Evolutionary conservation across 2,329 filamentous ascomycete genomes (phyloP).

Genomic region (Nothophaeocryptopus gaeumannii): DNA sequence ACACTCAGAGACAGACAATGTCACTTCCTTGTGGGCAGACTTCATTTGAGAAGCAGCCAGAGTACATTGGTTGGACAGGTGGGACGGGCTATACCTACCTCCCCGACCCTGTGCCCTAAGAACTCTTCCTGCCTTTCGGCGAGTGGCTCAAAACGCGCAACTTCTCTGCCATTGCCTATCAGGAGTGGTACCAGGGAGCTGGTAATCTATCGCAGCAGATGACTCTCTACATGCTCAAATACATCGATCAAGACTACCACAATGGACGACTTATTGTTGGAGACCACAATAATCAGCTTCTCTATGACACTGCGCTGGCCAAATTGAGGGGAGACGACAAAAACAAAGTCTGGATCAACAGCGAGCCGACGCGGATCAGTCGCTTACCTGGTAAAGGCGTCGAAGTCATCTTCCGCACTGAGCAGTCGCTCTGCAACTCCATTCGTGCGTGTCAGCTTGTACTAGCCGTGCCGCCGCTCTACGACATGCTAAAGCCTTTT

Average conservation of each 20-base stretch:
- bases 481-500: conserved; percentile 37
- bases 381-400: not conserved
- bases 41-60: too few relatives aligned
- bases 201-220: conserved; percentile 44
- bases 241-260: conserved; percentile 13
- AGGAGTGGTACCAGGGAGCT: conserved; percentile 45
- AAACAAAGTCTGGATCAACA: conserved; percentile 29
- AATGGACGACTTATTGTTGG: conserved; percentile 18
- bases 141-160: conserved; percentile 50
- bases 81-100: conserved; percentile 28
- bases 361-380: conserved; percentile 22
- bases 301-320: conserved; percentile 17
- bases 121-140: conserved; percentile 48
- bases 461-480: conserved; percentile 42
- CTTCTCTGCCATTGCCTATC: conserved; percentile 43
- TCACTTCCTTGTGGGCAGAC: too few relatives aligned
- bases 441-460: conserved; percentile 38
- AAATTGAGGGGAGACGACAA: conserved; percentile 19
- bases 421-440: not conserved
- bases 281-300: conserved; percentile 16
- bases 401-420: too few relatives aligned
- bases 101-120: conserved; percentile 44
- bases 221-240: conserved; percentile 49
- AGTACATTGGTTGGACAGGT: too few relatives aligned
- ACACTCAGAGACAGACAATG: too few relatives aligned